Percentiles rank a stretch among this genome's conserved stretches.
Evolutionary conservation across 2,329 filamentous ascomycete species (phyloP).

Genomic region (Claviceps pazoutovae): DNA sequence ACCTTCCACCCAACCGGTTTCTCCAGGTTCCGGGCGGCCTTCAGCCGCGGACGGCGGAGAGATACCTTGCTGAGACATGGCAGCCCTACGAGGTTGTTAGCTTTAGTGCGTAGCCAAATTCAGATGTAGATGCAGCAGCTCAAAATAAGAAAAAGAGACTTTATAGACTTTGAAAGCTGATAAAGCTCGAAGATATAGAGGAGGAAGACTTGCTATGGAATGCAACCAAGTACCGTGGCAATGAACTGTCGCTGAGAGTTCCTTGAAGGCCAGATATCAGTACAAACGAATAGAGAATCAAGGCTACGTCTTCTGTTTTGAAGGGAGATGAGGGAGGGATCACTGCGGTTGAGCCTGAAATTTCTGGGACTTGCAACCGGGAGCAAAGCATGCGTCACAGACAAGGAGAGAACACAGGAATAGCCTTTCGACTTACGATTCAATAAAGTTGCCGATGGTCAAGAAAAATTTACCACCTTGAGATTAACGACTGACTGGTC

Average conservation of each 20-base stretch:
- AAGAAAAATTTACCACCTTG: not conserved
- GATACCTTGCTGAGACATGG: slow-evolving; percentile 21
- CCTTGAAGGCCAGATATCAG: not conserved
- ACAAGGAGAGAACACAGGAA: not conserved
- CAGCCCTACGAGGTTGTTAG: not conserved
- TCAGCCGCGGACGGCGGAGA: slow-evolving; percentile 10
- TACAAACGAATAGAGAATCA: not conserved
- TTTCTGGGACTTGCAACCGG: too few relatives aligned
- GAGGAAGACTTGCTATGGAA: not conserved
- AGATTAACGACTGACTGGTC: not conserved
- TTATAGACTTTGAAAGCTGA: too few relatives aligned
- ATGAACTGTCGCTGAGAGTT: not conserved
- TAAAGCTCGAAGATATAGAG: not conserved
- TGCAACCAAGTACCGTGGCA: not conserved
- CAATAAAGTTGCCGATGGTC: not conserved
- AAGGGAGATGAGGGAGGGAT: too few relatives aligned
- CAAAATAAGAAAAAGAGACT: not conserved
- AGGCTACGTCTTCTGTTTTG: not conserved
- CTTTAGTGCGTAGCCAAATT: not conserved
- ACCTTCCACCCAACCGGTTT: slow-evolving; percentile 13
- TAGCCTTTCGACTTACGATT: not conserved
- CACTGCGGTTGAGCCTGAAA: not conserved
- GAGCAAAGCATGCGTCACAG: not conserved
- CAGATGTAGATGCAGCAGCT: not conserved
- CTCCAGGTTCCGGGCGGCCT: not conserved